Evolutionary conservation across 768 basidiomycete genomes (phyloP).

Genomic region (Chalciporus sphaerocephalus): DNA sequence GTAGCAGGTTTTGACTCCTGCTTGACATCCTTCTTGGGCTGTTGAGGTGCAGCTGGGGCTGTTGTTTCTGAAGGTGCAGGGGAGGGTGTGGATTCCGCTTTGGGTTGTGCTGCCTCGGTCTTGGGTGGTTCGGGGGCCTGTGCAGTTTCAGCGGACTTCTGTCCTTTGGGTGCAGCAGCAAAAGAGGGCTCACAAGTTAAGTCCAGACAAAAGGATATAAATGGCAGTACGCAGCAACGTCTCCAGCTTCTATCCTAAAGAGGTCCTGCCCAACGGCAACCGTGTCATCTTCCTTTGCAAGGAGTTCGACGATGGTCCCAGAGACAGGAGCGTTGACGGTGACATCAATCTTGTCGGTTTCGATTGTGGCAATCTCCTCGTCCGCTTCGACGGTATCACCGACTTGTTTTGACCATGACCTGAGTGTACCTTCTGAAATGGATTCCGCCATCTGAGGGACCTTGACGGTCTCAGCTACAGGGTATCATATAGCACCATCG

Average conservation of each 20-base stretch:
- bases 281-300: constrained; percentile 90
- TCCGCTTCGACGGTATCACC: constrained; percentile 88
- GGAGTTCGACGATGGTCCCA: constrained; percentile 81
- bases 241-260: constrained; percentile 85
- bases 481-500: neutral
- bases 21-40: constrained; percentile 35
- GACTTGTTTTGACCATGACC: constrained; percentile 89
- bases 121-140: constrained; percentile 26
- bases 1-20: constrained; percentile 29
- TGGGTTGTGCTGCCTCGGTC: constrained; percentile 42
- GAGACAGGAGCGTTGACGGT: constrained; percentile 90
- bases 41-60: constrained; percentile 28
- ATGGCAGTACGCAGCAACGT: constrained; percentile 39
- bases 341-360: constrained; percentile 99
- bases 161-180: constrained; percentile 29
- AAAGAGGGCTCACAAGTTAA: neutral
- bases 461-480: constrained; percentile 81
- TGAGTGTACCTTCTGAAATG: constrained; percentile 95
- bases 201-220: neutral
- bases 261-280: constrained; percentile 94
- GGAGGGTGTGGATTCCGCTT: constrained; percentile 44
- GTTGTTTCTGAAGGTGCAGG: constrained; percentile 37
- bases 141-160: constrained; percentile 23
- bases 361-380: constrained; percentile 96
- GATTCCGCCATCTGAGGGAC: constrained; percentile 98